phyloP scores from a whole-genome alignment of 768 basidiomycete species.

The Suillus americanus region DNA sequence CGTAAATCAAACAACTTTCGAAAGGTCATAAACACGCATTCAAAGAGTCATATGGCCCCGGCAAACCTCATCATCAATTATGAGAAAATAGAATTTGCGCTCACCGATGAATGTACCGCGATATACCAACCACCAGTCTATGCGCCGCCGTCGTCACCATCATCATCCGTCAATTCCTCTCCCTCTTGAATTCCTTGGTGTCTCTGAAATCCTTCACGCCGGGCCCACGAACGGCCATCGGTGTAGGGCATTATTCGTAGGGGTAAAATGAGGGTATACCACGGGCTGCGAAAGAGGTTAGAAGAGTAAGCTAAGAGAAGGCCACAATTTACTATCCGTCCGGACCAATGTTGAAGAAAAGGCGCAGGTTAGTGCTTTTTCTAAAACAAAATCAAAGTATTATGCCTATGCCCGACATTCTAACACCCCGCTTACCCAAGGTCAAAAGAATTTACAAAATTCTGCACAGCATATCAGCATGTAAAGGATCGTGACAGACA shows the following conservation, averaged over 20 bases:
- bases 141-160: conserved; percentile 54
- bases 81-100: conserved; percentile 9
- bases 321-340: conserved; percentile 71
- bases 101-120: conserved; percentile 6
- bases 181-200: conserved; percentile 66
- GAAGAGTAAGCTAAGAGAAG: background rate
- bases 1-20: conserved; percentile 59
- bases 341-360: conserved; percentile 87
- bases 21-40: conserved; percentile 32
- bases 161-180: conserved; percentile 90
- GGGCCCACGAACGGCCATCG: conserved; percentile 81
- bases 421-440: conserved; percentile 56
- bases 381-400: conserved; percentile 25
- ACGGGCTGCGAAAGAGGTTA: conserved; percentile 48
- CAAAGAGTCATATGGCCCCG: conserved; percentile 88
- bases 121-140: conserved; percentile 11
- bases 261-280: conserved; percentile 80
- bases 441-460: conserved; percentile 90
- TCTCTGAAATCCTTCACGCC: conserved; percentile 59
- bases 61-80: conserved; percentile 51
- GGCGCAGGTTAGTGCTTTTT: conserved; percentile 62
- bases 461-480: conserved; percentile 36
- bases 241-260: conserved; percentile 78
- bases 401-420: background rate
- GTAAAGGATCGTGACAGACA: background rate